These are phyloP conservation scores for Zopfia rhizophila DNA, from an alignment of 2,329 filamentous ascomycete genomes.

Conservation along the genomic window DNA sequence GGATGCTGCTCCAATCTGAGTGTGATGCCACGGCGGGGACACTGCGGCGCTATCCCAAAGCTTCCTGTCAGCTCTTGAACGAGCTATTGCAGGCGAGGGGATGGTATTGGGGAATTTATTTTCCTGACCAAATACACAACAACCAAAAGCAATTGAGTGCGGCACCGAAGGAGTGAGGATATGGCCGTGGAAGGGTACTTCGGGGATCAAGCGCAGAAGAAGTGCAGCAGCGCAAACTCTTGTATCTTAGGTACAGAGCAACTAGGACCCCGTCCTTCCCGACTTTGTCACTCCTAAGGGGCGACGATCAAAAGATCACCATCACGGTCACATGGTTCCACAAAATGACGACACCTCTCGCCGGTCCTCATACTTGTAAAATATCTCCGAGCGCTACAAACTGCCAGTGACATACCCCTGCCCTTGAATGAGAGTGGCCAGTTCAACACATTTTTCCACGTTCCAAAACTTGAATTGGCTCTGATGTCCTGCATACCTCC, in stretches of 20 bases:
- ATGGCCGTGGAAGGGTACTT: too few relatives aligned
- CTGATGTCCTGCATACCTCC: not conserved
- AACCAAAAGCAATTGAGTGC: too few relatives aligned
- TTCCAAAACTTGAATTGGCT: not conserved
- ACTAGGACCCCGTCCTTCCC: constrained; percentile 4
- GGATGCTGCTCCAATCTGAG: constrained; percentile 2
- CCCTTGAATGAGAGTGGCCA: too few relatives aligned
- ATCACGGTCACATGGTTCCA: constrained; percentile 9
- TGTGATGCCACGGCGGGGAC: too few relatives aligned
- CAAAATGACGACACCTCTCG: constrained; percentile 20
- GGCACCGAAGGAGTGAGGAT: too few relatives aligned
- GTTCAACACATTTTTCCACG: not conserved
- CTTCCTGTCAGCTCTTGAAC: too few relatives aligned
- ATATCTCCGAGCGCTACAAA: not conserved
- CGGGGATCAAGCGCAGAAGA: not conserved
- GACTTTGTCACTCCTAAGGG: constrained; percentile 7
- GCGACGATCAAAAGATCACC: constrained; percentile 8
- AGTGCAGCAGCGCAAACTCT: not conserved
- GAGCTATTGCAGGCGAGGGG: constrained; percentile 5
- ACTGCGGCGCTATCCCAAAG: too few relatives aligned
- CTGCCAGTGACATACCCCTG: constrained; percentile 11
- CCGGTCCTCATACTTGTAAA: constrained; percentile 6
- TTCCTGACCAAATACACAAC: too few relatives aligned
- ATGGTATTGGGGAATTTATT: not conserved
- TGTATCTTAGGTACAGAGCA: constrained; percentile 12